Evolutionary conservation across 495 filamentous ascomycete genomes (phyloP), one percentile per base, ranked within the genome.

Genomic region (Xylaria telfairii): DNA sequence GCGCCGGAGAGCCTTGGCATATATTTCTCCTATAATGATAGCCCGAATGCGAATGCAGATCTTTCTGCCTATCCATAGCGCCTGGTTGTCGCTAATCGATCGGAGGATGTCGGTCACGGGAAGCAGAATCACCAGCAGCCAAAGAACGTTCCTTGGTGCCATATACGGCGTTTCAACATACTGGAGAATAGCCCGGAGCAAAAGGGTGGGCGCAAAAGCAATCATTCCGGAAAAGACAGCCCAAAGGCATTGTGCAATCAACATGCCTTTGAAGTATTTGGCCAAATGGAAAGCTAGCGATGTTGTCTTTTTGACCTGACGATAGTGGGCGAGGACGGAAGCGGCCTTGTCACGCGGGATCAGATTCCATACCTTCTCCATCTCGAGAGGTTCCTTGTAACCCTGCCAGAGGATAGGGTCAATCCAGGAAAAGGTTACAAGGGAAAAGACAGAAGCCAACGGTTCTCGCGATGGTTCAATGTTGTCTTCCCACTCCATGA

Each of bases 1-100:
- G 53, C 96, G 90, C 71, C 95, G 88, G n/a, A 99, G 86, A 4
- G 96, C 93, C 81, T 99, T 99, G 46, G 95, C 92, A 78, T 98
- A 99, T 47, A 99, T 94, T 77, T 99, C 96, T 57, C 96, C 96
- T 75, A 99, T 92, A 51, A 99, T 93, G 74, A 99, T 94, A 30
- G 96, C 94, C 46, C 95, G 92, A 44, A 98, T 84, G 65, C 92
- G 91, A 72, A 99, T 93, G 79, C 95, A 97, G 66, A 98, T 93
- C 78, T 93, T 96, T 54, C 96, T 91, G 21, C 96, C 96, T 65
- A 97, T 90, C 88, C 90, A 98, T 0, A 99, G 87, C n/a, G 94
- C 92, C 79, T 97, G 94, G 19, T 90, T 91, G 79, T 93, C 92
- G 30, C 89, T 90, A 26, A 96, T 82, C 7, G 95, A 94, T 66